These are phyloP conservation scores for Rhynchosporium agropyri DNA, from an alignment of 2,329 filamentous ascomycete genomes.

Conservation along the genomic window DNA sequence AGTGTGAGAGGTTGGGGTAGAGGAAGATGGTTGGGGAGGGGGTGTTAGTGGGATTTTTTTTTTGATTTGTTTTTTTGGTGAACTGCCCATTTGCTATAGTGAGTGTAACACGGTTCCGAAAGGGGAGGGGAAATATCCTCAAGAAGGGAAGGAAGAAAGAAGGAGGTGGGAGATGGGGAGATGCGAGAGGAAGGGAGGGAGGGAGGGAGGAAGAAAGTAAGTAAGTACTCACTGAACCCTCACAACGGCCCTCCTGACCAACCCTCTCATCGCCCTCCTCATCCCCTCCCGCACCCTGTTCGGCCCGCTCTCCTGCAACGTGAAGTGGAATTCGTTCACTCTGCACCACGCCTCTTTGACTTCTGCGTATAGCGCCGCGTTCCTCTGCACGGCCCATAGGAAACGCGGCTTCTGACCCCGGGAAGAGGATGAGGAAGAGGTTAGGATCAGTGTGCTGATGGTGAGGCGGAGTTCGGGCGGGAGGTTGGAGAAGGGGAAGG, in stretches of 20 bases:
- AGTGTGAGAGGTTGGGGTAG: constrained; percentile 4
- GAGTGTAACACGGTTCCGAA: no score
- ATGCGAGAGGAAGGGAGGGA: neutral
- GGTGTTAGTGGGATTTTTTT: neutral
- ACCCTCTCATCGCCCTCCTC: neutral
- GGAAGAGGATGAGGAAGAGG: neutral
- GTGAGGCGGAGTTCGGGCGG: constrained; percentile 14
- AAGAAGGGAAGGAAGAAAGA: no score
- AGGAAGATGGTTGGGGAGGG: constrained; percentile 1
- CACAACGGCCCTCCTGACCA: constrained; percentile 7
- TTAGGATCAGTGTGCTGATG: constrained; percentile 7
- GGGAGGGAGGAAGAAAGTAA: neutral
- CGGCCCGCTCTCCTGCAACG: constrained; percentile 15
- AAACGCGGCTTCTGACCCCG: constrained; percentile 15
- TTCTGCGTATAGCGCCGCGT: constrained; percentile 11
- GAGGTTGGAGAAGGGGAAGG: constrained; percentile 11
- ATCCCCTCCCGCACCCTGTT: constrained; percentile 10
- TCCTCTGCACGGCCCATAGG: constrained; percentile 16
- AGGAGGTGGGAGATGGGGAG: no score
- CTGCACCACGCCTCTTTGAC: constrained; percentile 17
- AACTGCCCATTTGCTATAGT: no score
- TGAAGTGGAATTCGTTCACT: constrained; percentile 17
- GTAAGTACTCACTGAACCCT: constrained; percentile 3
- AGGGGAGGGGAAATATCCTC: no score
- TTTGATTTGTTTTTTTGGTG: no score